A percentile compares a stretch with the other conserved stretches of the same genome.
Conservation (phyloP, 306 rosid species). For the Clitoria ternatea region DNA sequence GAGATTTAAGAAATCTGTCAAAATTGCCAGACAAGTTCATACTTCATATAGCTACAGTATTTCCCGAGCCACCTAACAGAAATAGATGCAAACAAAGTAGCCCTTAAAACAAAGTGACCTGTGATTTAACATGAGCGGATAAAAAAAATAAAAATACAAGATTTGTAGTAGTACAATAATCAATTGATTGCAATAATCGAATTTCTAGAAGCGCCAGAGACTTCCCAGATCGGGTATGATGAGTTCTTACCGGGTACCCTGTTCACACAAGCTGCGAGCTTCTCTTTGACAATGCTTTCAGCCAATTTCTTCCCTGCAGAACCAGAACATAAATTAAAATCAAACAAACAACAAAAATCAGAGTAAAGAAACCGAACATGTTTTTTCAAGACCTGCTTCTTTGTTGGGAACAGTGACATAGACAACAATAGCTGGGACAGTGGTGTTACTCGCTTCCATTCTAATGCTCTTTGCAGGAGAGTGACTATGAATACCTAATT, state of each 20-base stretch:
- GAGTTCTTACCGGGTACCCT: constrained; percentile 68
- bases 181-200: background rate
- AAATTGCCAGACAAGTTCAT: background rate
- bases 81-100: background rate
- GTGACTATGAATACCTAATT: constrained; percentile 39
- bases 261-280: constrained; percentile 96
- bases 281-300: constrained; percentile 75
- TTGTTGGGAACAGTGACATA: constrained; percentile 92
- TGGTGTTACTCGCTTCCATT: constrained; percentile 63
- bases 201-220: background rate
- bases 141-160: background rate
- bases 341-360: background rate
- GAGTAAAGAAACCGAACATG: background rate
- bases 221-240: background rate
- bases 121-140: no score
- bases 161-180: background rate
- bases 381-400: constrained; percentile 57
- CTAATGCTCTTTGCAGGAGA: constrained; percentile 27
- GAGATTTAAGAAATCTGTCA: background rate
- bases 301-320: constrained; percentile 85
- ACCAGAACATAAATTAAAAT: background rate
- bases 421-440: constrained; percentile 87
- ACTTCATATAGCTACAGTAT: background rate
- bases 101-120: background rate
- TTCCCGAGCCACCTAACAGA: background rate